Percentiles rank a stretch among this genome's conserved stretches.
These are phyloP conservation scores for Picea abies DNA, from an alignment of 83 land plant species.

Conservation along the genomic window DNA sequence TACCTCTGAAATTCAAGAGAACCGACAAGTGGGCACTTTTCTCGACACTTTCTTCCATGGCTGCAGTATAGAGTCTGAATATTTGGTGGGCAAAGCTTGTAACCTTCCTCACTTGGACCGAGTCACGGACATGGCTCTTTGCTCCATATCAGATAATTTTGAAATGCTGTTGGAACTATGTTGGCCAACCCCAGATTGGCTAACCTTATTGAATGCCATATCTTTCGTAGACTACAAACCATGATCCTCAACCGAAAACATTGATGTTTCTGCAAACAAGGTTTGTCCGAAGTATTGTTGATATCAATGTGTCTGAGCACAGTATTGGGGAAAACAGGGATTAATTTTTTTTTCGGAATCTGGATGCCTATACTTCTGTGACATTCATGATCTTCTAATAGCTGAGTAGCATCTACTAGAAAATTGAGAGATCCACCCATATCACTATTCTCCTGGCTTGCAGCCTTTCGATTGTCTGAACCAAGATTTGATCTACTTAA, in stretches of 20 bases:
- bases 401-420: neutral
- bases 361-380: neutral
- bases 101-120: neutral
- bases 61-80: neutral
- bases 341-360: too few relatives aligned
- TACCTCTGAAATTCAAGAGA: neutral
- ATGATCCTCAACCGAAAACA: neutral
- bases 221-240: neutral
- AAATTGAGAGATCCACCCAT: conserved; percentile 4
- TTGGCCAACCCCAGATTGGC: neutral
- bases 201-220: neutral
- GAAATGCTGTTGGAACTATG: neutral
- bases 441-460: neutral
- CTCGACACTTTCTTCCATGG: neutral
- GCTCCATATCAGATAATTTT: neutral
- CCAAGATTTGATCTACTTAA: neutral
- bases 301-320: neutral
- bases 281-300: neutral
- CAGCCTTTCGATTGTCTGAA: neutral
- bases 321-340: too few relatives aligned
- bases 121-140: neutral
- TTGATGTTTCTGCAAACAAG: neutral
- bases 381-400: neutral
- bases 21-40: neutral
- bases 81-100: neutral